Conservation (phyloP, 345 rosid genomes). For the Camelina hispida region DNA sequence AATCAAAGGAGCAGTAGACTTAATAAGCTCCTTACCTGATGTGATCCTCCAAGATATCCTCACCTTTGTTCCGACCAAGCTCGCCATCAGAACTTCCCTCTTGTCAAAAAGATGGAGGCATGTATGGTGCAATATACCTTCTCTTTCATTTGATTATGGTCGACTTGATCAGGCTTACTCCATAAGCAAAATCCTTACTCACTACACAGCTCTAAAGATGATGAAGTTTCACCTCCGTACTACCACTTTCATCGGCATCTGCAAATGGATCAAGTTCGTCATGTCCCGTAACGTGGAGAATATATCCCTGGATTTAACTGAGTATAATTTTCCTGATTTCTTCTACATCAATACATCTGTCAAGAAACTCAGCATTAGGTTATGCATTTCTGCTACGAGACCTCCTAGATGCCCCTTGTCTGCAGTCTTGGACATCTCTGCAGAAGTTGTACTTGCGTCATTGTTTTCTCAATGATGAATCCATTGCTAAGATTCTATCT, state of each 20-base stretch:
- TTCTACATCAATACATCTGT: constrained; percentile 9
- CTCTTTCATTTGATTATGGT: background rate
- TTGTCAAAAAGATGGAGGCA: constrained; percentile 3
- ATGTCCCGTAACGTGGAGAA: constrained; percentile 22
- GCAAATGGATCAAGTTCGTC: background rate
- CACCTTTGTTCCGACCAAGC: background rate
- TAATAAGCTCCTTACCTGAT: too few relatives aligned
- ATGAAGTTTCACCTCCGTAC: background rate
- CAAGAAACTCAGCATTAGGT: constrained; percentile 16
- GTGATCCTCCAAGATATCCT: background rate
- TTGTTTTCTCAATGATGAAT: background rate
- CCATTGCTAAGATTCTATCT: constrained; percentile 2
- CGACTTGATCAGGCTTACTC: background rate
- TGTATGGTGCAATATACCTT: constrained; percentile 25
- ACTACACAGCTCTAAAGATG: background rate
- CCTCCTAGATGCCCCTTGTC: too few relatives aligned
- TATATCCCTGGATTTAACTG: background rate
- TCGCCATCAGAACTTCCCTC: background rate
- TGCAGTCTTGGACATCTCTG: constrained; percentile 24
- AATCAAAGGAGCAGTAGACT: too few relatives aligned
- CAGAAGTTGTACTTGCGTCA: background rate
- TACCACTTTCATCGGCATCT: background rate
- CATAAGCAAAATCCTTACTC: background rate
- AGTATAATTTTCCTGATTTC: background rate
- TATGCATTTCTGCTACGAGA: too few relatives aligned